These are phyloP conservation scores for Puccinia coronata DNA, from an alignment of 1,284 basidiomycete species.

Conservation along the genomic window DNA sequence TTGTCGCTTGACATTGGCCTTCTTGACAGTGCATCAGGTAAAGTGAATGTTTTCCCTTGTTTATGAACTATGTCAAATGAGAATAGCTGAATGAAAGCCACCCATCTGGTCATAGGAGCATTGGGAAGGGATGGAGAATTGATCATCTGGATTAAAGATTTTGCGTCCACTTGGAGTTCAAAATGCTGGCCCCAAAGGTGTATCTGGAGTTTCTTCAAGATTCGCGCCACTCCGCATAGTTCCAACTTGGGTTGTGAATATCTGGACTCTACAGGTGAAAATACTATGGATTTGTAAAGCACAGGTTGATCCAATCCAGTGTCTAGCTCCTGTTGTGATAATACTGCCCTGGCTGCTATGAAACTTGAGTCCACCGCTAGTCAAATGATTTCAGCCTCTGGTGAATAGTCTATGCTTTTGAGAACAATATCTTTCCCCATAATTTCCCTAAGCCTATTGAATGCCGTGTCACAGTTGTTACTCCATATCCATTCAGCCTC, in stretches of 20 bases:
- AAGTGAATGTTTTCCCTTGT: not conserved
- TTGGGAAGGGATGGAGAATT: not conserved
- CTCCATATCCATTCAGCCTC: not conserved
- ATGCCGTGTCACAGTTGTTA: not conserved
- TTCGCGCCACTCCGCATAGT: slow-evolving; percentile 33
- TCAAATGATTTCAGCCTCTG: not conserved
- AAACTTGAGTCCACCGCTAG: slow-evolving; percentile 18
- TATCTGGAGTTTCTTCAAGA: slow-evolving; percentile 17
- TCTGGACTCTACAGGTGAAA: slow-evolving; percentile 14
- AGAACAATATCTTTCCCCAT: not conserved
- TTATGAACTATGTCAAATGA: slow-evolving; percentile 15
- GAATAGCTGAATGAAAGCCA: slow-evolving; percentile 16
- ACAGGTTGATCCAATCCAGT: not conserved
- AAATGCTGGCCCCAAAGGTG: slow-evolving; percentile 25
- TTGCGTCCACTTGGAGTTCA: slow-evolving; percentile 30
- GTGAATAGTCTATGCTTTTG: not conserved
- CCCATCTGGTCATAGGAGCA: slow-evolving; percentile 5
- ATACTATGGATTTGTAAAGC: not conserved
- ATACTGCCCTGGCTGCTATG: not conserved
- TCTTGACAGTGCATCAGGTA: not conserved
- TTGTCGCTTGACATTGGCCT: not conserved
- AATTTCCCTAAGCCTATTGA: not conserved
- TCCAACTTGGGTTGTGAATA: slow-evolving; percentile 45
- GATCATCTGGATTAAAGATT: slow-evolving; percentile 36
- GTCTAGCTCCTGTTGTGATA: not conserved